Percentiles rank a stretch among this genome's conserved stretches.
Conservation (phyloP, 495 filamentous ascomycete species). For the Tricharina praecox region DNA sequence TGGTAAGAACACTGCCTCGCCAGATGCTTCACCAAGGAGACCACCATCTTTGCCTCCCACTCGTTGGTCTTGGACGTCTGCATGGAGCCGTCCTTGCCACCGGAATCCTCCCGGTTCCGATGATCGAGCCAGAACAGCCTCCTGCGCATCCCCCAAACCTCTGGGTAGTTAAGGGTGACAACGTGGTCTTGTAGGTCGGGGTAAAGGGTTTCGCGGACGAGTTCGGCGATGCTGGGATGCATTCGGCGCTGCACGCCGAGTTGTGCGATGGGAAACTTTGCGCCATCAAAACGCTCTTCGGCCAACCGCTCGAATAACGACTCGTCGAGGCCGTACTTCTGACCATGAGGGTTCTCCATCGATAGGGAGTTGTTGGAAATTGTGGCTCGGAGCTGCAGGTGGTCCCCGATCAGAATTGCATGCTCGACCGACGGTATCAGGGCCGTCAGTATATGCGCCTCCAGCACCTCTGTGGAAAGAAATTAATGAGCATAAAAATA, state of each 20-base stretch:
- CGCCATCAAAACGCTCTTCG: conserved; percentile 27
- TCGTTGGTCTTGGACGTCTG: conserved; percentile 48
- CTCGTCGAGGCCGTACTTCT: conserved; percentile 43
- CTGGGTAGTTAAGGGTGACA: conserved; percentile 37
- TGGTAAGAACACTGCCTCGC: conserved; percentile 52
- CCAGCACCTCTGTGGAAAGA: conserved; percentile 65
- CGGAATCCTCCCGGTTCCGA: conserved; percentile 35
- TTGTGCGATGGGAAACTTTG: conserved; percentile 37
- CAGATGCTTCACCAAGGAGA: conserved; percentile 52
- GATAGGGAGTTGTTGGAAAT: conserved; percentile 48
- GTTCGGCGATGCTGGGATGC: conserved; percentile 49
- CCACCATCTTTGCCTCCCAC: conserved; percentile 50
- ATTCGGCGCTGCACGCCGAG: conserved; percentile 59
- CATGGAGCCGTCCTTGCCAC: conserved; percentile 27
- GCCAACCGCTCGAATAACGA: conserved; percentile 57
- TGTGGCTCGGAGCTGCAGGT: conserved; percentile 53
- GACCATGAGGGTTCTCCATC: conserved; percentile 38
- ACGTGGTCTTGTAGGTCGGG: conserved; percentile 43
- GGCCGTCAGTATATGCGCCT: conserved; percentile 51
- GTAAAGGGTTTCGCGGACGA: conserved; percentile 47
- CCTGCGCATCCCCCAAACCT: conserved; percentile 46
- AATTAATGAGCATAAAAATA: no score
- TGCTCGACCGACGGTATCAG: conserved; percentile 57
- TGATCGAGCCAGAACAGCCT: conserved; percentile 66
- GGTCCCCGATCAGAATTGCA: conserved; percentile 60